These are phyloP conservation scores for Diaporthe aspalathi DNA, from an alignment of 2,329 filamentous ascomycete genomes.

Conservation along the genomic window DNA sequence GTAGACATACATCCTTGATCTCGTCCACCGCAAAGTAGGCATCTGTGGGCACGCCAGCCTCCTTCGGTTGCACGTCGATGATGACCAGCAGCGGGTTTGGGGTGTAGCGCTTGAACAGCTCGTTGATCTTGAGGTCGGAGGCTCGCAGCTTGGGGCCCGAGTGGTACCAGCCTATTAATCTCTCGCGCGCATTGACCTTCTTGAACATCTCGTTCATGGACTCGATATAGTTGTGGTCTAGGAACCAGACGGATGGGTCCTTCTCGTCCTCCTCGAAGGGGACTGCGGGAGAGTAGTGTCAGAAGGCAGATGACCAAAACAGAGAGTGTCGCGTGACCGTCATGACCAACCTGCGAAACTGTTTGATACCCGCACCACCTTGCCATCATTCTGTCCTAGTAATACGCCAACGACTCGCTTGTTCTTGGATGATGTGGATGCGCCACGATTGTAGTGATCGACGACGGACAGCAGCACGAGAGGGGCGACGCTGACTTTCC, in stretches of 20 bases:
- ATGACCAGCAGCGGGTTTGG: conserved; percentile 97
- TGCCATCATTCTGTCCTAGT: conserved; percentile 94
- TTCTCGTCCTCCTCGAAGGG: conserved; percentile 99
- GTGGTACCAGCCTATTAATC: conserved; percentile 99
- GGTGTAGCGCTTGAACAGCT: conserved; percentile 99
- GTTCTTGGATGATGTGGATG: conserved; percentile 84
- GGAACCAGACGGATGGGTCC: conserved; percentile 98
- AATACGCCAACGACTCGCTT: conserved; percentile 94
- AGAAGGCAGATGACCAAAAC: conserved; percentile 9
- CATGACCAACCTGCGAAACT: conserved; percentile 86
- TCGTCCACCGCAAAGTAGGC: conserved; percentile 99
- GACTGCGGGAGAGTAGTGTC: conserved; percentile 38
- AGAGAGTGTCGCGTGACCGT: conserved; percentile 1
- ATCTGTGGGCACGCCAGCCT: conserved; percentile 96
- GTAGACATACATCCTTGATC: conserved; percentile 89
- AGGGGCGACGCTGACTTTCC: conserved; percentile 96
- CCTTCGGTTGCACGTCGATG: conserved; percentile 97
- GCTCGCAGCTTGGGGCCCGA: conserved; percentile 96
- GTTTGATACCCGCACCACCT: conserved; percentile 97
- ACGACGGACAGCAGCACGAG: conserved; percentile 97
- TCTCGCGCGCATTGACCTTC: conserved; percentile 98
- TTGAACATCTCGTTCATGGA: conserved; percentile 99
- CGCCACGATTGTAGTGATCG: conserved; percentile 96
- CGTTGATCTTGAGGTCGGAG: conserved; percentile 98
- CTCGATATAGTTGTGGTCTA: conserved; percentile 99